Base-by-base conservation (phyloP, 345 rosid species). In the Anastatica hierochuntica region DNA sequence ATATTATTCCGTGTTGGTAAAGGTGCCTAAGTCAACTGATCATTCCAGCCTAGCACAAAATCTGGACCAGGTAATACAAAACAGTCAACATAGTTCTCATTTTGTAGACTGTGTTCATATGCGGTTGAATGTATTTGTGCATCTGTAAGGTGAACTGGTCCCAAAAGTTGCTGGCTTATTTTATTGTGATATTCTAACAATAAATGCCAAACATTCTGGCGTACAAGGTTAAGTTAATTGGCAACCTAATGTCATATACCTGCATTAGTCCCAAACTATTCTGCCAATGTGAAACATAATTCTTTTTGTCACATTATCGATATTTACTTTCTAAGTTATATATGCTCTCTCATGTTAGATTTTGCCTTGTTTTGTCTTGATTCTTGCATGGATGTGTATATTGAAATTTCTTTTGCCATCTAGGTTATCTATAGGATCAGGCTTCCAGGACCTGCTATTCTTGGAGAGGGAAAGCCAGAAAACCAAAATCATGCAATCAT, bases 381-480 rank as follows among this genome's bases (percentile, higher is more conserved):
- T 38, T 14, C 37, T 27, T 50, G 7, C 46, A 35, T 43, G 54
- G 15, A 43, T 38, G 10, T 49, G 8, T 34, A 23, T 18, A 38
- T 42, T 41, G 17, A 26, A 8, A 14, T 6, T 8, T 41, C 43
- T 2, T 46, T n/a, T 65, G 62, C 47, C 33, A 14, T 36, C n/a
- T 80, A 94, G 99, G 92, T 85, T 66, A 81, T 94, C 62, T 94
- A 94, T 71, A 71, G 84, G 58, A 94, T 94, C 45, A 83, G 70
- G 69, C 97, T 94, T 71, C 99, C 99, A 2, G 99, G 99, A 58
- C 85, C 85, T 72, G 89, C 99, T 41, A 94, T 83, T 47, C 71
- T 94, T 76, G 99, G 99, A 36, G 99, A 94, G 70, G 99, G 99
- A 56, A 94, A 94, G 70, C 97, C 99, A 37, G 99, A 94, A 79